Base-by-base conservation (phyloP, 768 basidiomycete genomes). In the Mycena alexandri region DNA sequence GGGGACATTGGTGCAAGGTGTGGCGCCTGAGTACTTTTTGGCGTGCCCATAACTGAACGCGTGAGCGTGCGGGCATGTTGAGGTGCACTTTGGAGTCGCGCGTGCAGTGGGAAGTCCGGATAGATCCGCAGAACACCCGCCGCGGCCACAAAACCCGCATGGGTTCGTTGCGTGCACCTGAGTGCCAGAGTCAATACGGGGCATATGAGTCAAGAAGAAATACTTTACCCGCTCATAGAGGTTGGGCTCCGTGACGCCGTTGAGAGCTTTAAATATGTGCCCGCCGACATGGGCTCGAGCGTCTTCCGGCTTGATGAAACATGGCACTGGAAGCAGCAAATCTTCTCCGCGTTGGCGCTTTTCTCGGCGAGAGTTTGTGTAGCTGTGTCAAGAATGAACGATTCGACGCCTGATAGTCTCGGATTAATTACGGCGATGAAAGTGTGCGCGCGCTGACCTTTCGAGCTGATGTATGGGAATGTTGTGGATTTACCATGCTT, bases 131-230 rank as follows among this genome's bases (percentile, higher is more conserved):
- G 36, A 3, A n/a, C 58, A 60, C 2, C 13, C n/a, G 2, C n/a
- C 25, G 6, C 46, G 58, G 4, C 58, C 46, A 22, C 58, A 60
- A n/a, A 60, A 60, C 5, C 58, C 44, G 19, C 58, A 60, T 3
- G 58, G 46, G 29, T 60, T 38, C 4, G n/a, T 19, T 3, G 21
- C 10, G 5, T 48, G 7, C 6, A 60, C 47, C 58, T 58, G 17
- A 17, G 34, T 19, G 6, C 57, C 57, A 21, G 57, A n/a, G n/a
- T n/a, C n/a, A n/a, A n/a, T n/a, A n/a, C n/a, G n/a, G n/a, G n/a
- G n/a, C n/a, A n/a, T n/a, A n/a, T n/a, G n/a, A 21, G 12, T 46
- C n/a, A 46, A 6, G 19, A 3, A 46, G n/a, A 46, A n/a, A n/a
- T n/a, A n/a, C n/a, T n/a, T n/a, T 6, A 46, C 44, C n/a, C 22